A percentile compares a stretch with the other conserved stretches of the same genome.
Evolutionary conservation across 2,329 filamentous ascomycete species (phyloP).

Genomic region (Aspergillus persii): DNA sequence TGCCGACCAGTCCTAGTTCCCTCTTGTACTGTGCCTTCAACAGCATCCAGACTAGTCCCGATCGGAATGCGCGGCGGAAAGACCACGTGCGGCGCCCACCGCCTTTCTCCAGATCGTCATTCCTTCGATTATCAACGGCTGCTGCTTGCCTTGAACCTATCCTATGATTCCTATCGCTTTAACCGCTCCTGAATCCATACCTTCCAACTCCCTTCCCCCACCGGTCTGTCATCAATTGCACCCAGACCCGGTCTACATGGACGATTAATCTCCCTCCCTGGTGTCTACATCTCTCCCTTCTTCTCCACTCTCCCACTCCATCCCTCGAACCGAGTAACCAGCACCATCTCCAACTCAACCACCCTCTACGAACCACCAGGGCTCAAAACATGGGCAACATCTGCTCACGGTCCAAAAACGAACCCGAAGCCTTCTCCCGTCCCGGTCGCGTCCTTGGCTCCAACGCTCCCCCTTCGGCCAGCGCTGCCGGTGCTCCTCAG

Average conservation of each 20-base stretch:
- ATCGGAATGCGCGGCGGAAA: neutral
- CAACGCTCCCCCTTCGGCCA: conserved; percentile 32
- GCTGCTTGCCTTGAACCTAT: too few species aligned
- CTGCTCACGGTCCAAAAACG: conserved; percentile 69
- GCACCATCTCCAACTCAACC: conserved; percentile 2
- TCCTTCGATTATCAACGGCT: neutral
- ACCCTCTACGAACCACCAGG: neutral
- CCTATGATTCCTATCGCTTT: too few species aligned
- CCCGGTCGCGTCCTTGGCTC: conserved; percentile 71
- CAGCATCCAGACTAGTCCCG: neutral
- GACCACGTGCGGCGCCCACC: conserved; percentile 6
- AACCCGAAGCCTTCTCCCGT: conserved; percentile 63
- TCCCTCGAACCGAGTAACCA: neutral
- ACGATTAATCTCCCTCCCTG: too few species aligned
- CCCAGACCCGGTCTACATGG: neutral
- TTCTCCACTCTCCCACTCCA: neutral
- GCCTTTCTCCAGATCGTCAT: conserved; percentile 6
- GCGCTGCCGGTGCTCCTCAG: conserved; percentile 26
- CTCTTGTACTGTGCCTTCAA: too few species aligned
- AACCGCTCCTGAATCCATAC: too few species aligned
- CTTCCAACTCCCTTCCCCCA: neutral
- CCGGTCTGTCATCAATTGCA: neutral
- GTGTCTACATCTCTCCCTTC: neutral
- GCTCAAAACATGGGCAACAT: conserved; percentile 70
- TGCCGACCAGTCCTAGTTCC: neutral